phyloP scores from a whole-genome alignment of 306 rosid species.

The Notholithocarpus densiflorus region DNA sequence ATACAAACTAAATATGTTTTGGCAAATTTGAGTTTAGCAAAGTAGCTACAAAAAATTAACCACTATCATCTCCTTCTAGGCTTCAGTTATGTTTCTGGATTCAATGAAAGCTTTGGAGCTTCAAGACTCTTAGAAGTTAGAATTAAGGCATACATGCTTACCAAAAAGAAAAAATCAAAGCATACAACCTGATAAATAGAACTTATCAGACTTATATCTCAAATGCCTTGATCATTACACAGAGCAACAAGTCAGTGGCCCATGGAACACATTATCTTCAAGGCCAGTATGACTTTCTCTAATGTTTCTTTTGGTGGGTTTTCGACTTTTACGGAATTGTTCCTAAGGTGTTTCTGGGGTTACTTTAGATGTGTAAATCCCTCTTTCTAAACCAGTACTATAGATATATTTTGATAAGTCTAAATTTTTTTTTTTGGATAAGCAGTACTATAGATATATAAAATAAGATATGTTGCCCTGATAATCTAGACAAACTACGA shows the following conservation, averaged over 20 bases:
- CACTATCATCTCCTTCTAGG: slow-evolving; percentile 15
- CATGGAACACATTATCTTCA: background rate
- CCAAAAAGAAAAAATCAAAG: too few species aligned
- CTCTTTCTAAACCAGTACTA: background rate
- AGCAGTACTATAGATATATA: background rate
- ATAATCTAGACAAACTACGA: slow-evolving; percentile 4
- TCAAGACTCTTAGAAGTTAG: background rate
- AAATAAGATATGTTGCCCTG: background rate
- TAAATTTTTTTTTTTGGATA: too few species aligned
- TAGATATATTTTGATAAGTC: background rate
- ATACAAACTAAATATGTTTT: slow-evolving; percentile 13
- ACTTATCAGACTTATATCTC: background rate
- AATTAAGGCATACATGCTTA: too few species aligned
- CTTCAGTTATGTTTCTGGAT: background rate
- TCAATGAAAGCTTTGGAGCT: slow-evolving; percentile 10
- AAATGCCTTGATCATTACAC: slow-evolving; percentile 9
- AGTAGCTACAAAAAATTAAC: slow-evolving; percentile 7
- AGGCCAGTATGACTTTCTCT: slow-evolving; percentile 6
- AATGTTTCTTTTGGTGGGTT: background rate
- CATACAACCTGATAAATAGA: too few species aligned
- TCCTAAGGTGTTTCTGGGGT: background rate
- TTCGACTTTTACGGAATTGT: slow-evolving; percentile 1
- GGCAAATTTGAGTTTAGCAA: slow-evolving; percentile 10
- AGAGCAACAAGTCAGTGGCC: background rate
- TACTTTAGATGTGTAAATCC: background rate